These are phyloP conservation scores for Ophiostoma novo-ulmi DNA, from an alignment of 2,329 filamentous ascomycete species.

Conservation along the genomic window DNA sequence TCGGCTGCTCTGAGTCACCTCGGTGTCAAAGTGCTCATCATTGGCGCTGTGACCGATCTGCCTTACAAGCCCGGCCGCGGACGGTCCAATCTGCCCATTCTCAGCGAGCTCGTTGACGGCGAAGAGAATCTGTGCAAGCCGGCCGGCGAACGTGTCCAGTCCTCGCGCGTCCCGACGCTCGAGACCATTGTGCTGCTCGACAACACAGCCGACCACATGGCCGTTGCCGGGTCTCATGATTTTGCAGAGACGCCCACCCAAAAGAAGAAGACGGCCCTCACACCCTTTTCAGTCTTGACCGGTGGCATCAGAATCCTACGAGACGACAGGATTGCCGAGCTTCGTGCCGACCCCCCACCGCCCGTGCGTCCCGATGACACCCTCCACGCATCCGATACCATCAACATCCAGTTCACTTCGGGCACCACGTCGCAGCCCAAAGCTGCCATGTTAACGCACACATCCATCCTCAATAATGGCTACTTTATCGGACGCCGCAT, in stretches of 20 bases:
- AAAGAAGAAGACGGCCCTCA: slow-evolving; percentile 38
- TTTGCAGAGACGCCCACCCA: slow-evolving; percentile 17
- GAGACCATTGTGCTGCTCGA: slow-evolving; percentile 69
- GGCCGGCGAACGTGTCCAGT: slow-evolving; percentile 34
- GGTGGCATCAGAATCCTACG: slow-evolving; percentile 19
- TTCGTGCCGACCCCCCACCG: slow-evolving; percentile 23
- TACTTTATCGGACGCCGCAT: slow-evolving; percentile 78
- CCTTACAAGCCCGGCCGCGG: slow-evolving; percentile 57
- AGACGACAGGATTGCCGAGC: slow-evolving; percentile 1
- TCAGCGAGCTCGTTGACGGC: slow-evolving; percentile 40
- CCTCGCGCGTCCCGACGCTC: slow-evolving; percentile 60
- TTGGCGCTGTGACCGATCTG: slow-evolving; percentile 82
- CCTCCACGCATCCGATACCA: slow-evolving; percentile 60
- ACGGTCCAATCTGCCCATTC: slow-evolving; percentile 47
- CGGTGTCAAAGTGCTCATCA: slow-evolving; percentile 65
- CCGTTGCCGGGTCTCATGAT: slow-evolving; percentile 38
- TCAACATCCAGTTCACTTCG: slow-evolving; percentile 96
- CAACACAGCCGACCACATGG: slow-evolving; percentile 56
- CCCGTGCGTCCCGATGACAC: slow-evolving; percentile 40
- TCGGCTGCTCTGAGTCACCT: slow-evolving; percentile 73
- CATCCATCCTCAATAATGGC: slow-evolving; percentile 88
- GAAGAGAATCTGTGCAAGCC: slow-evolving; percentile 33
- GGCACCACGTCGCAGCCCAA: slow-evolving; percentile 91
- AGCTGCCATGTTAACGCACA: slow-evolving; percentile 82
- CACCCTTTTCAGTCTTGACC: slow-evolving; percentile 41